phyloP scores from a whole-genome alignment of 306 rosid species.

The Geum urbanum region DNA sequence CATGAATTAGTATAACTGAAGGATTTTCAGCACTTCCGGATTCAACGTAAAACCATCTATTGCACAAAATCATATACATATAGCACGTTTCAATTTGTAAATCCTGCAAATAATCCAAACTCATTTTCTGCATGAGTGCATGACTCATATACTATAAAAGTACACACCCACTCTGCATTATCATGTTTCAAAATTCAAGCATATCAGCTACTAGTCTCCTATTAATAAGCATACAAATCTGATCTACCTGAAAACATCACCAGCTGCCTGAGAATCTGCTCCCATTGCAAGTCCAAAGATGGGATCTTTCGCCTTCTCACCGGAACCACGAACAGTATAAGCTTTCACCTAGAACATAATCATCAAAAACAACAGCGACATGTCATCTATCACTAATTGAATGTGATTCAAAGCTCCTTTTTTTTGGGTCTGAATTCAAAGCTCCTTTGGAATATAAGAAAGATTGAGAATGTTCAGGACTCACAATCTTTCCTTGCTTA shows the following conservation, averaged over 20 bases:
- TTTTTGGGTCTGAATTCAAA: too few species aligned
- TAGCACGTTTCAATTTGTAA: conserved; percentile 45
- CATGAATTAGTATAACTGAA: conserved; percentile 72
- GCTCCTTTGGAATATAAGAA: background rate
- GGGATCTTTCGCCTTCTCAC: conserved; percentile 87
- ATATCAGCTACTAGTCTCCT: background rate
- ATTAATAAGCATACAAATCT: background rate
- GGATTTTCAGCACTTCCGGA: conserved; percentile 71
- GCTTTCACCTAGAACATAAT: conserved; percentile 54
- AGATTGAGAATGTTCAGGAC: background rate
- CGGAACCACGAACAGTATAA: conserved; percentile 45
- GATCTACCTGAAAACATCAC: conserved; percentile 58
- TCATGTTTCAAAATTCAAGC: background rate
- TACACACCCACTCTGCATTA: background rate
- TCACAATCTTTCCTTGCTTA: conserved; percentile 73
- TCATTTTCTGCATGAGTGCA: conserved; percentile 34
- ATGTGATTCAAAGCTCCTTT: background rate
- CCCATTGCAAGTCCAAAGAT: conserved; percentile 85
- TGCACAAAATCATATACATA: conserved; percentile 49
- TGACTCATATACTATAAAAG: conserved; percentile 10
- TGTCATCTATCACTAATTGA: background rate
- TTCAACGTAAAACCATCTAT: conserved; percentile 95
- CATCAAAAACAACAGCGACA: background rate
- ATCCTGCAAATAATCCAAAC: conserved; percentile 40
- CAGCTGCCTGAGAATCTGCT: conserved; percentile 53